These are phyloP conservation scores for Pseudonitzschia multistriata DNA, from an alignment of 108 stramenopile species.

Conservation along the genomic window DNA sequence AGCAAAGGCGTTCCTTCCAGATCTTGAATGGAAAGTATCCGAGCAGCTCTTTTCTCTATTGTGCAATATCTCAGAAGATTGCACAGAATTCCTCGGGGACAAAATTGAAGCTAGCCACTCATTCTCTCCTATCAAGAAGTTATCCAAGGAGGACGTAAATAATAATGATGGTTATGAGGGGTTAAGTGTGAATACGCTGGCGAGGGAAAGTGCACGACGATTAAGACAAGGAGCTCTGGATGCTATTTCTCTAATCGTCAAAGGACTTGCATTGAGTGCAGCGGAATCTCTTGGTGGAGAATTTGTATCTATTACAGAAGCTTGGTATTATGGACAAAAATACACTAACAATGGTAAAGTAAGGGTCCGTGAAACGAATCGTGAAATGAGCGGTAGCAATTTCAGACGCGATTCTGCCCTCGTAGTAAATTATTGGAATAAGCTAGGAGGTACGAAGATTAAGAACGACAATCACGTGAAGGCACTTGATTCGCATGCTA, in stretches of 20 bases:
- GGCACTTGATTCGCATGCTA: neutral
- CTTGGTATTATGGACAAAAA: slow-evolving; percentile 29
- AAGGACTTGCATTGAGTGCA: slow-evolving; percentile 31
- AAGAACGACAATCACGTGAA: neutral
- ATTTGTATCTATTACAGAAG: slow-evolving; percentile 23
- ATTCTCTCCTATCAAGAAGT: slow-evolving; percentile 8
- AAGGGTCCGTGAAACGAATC: too few relatives aligned
- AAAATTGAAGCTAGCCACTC: slow-evolving; percentile 51
- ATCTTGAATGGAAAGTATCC: slow-evolving; percentile 60
- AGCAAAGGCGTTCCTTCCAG: slow-evolving; percentile 42
- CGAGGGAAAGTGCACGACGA: slow-evolving; percentile 61
- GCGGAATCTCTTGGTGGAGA: slow-evolving; percentile 24
- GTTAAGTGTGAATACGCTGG: slow-evolving; percentile 33
- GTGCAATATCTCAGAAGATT: slow-evolving; percentile 75
- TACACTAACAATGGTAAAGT: neutral
- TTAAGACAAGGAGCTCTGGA: slow-evolving; percentile 71
- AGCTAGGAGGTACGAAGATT: slow-evolving; percentile 2
- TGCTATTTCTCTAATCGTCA: slow-evolving; percentile 58
- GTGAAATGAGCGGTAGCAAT: neutral
- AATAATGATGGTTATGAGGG: slow-evolving; percentile 26
- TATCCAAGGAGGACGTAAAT: slow-evolving; percentile 8
- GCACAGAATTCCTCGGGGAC: slow-evolving; percentile 63
- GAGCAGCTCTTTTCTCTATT: slow-evolving; percentile 63
- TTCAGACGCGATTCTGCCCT: neutral
- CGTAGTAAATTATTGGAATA: slow-evolving; percentile 14